Evolutionary conservation across 768 basidiomycete species (phyloP), one percentile per base, ranked within the genome.

Genomic region (Cyclocybe aegerita): DNA sequence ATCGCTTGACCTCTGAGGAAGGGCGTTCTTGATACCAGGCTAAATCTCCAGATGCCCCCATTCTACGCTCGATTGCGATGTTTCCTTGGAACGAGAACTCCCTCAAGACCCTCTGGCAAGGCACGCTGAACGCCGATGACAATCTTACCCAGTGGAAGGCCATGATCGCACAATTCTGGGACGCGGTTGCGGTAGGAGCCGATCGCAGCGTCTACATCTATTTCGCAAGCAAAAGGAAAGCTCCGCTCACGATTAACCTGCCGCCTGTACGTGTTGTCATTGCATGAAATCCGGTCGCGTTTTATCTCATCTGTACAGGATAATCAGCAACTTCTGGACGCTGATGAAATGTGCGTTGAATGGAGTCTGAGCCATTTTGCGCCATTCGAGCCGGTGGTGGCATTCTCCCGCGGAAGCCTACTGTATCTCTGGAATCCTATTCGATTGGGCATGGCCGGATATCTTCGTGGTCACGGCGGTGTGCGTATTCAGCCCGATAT

Each of bases 391-490:
- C 87, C 88, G 7, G 65, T 89, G 12, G 61, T 88, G 17, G 61
- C 89, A 23, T 77, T 85, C 52, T 74, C 83, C 7, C 66, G 73
- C 30, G 72, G 74, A 35, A 79, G 78, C 48, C 56, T 85, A 15
- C 54, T 90, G 15, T 82, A 82, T 59, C 69, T 88, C 11, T 75
- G 81, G 60, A 74, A 83, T 55, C 66, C 78, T 8, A 66, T 65
- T 44, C 65, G 61, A 14, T 67, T 69, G 36, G 60, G 62, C 3
- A 52, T 83, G 4, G 49, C 76, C 2, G 76, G 83, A 6, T 71
- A 68, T 53, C 68, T 87, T 36, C 79, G 84, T 35, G 88, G 86
- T 2, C 88, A 90, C 62, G 88, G 88, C 15, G 85, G 83, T 34
- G 88, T 88, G 68, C 69, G 82, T 67, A 40, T 38, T 39, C 39